These are phyloP conservation scores for Aspergillus campestris DNA, from an alignment of 495 filamentous ascomycete genomes.

Conservation along the genomic window DNA sequence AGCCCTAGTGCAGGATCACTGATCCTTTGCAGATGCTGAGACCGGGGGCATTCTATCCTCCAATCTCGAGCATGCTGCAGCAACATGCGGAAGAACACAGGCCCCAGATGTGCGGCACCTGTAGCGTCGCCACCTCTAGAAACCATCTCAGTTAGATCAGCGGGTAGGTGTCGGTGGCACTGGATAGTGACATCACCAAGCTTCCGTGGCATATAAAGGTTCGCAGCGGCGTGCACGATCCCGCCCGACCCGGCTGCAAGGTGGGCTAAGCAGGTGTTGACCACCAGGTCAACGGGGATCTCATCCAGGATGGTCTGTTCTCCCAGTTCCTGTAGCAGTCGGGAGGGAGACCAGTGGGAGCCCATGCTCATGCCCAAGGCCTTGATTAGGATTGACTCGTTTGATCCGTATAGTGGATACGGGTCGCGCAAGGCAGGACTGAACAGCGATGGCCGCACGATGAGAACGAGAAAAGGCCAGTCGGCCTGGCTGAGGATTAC, in stretches of 20 bases:
- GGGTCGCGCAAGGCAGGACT: conserved; percentile 16
- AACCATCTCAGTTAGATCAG: too few species aligned
- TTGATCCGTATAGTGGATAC: conserved; percentile 10
- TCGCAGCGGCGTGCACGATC: conserved; percentile 7
- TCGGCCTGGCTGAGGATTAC: conserved; percentile 1
- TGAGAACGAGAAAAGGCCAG: conserved; percentile 4
- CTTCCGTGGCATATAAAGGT: too few species aligned
- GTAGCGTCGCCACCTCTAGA: too few species aligned
- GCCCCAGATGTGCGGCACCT: too few species aligned
- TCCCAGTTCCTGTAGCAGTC: not conserved
- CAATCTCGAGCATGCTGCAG: too few species aligned
- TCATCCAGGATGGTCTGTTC: conserved; percentile 5
- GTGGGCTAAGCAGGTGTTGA: conserved; percentile 9
- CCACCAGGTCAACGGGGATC: conserved; percentile 14
- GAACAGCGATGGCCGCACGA: conserved; percentile 12
- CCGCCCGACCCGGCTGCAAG: conserved; percentile 4
- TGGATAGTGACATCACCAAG: too few species aligned
- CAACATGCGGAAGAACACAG: too few species aligned
- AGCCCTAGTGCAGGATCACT: too few species aligned
- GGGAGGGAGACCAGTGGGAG: not conserved
- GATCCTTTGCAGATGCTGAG: too few species aligned
- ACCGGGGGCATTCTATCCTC: too few species aligned
- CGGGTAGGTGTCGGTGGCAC: too few species aligned
- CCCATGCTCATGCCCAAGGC: too few species aligned
- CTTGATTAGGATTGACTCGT: conserved; percentile 3